Evolutionary conservation across 176 grass and related monocot genomes (phyloP), one percentile per base, ranked within the genome.

Genomic region (Paspalum notatum): DNA sequence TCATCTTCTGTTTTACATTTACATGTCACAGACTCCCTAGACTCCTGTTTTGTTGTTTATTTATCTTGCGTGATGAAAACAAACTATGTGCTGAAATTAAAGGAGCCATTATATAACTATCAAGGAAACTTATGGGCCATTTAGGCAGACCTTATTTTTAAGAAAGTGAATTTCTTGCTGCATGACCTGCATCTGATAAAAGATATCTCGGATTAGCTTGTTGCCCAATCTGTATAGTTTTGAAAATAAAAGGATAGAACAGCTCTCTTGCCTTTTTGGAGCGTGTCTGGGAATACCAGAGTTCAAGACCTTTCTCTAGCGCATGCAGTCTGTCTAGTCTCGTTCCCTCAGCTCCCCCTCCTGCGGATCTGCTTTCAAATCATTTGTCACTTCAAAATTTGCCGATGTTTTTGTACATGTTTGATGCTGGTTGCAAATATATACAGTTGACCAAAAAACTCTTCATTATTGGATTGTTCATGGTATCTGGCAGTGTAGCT

Each of bases 171-270:
- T 90, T 75, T 88, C 85, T 68, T 90, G 85, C 15, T 86, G 83
- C 85, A 93, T 90, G 68, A 88, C 76, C 71, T 85, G 74, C 85
- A 85, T 93, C 88, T 93, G 85, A 6, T 67, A 21, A 68, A 46
- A 75, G 7, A 70, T 53, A 26, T 25, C 9, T 42, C 82, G 61
- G 48, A 55, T 65, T 74, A 22, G 25, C 58, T 42, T 46, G 3
- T 40, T 71, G 5, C n/a, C 27, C 13, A 32, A 40, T 76, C 39
- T 50, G 48, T 76, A 58, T 53, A 1, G 61, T 37, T 51, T 71
- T 66, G 14, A 14, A 26, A 47, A 17, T 5, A 41, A 48, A 2
- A 71, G 8, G 12, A 52, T 51, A 43, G 3, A 40, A 55, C 13
- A 66, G 8, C 3, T 38, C 27, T 75, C 16, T 76, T 75, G 71